Evolutionary conservation across 176 grass and related monocot genomes (phyloP).

Genomic region (Raddia distichophylla): DNA sequence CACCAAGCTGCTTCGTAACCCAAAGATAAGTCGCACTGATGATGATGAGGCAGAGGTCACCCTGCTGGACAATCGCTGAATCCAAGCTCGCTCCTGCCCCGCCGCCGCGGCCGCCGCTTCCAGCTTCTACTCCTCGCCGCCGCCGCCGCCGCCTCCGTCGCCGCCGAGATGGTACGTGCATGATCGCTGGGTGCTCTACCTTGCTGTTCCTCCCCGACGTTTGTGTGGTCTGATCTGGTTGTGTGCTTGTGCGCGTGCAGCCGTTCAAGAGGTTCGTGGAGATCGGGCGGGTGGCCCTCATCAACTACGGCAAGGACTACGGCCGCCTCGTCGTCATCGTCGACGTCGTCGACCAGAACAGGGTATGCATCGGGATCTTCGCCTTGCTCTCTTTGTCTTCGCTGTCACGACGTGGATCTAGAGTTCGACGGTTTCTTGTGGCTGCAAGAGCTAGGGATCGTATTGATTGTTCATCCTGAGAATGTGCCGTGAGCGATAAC

Average conservation of each 20-base stretch:
- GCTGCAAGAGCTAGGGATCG: not conserved
- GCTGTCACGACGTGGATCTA: not conserved
- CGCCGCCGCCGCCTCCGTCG: too few species aligned
- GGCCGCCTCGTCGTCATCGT: slow-evolving; percentile 88
- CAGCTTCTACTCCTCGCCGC: not conserved
- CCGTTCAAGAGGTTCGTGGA: slow-evolving; percentile 90
- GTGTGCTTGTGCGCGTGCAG: slow-evolving; percentile 35
- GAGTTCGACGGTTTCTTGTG: not conserved
- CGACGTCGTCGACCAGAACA: slow-evolving; percentile 81
- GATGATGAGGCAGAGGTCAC: too few species aligned
- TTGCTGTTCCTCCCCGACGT: not conserved
- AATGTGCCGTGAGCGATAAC: not conserved
- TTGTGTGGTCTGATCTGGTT: not conserved
- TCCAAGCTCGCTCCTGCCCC: not conserved
- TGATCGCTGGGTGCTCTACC: not conserved
- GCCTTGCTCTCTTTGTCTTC: not conserved
- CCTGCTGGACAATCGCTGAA: not conserved
- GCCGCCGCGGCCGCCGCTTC: not conserved
- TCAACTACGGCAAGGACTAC: slow-evolving; percentile 94
- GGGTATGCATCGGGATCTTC: slow-evolving; percentile 49
- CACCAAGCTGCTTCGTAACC: too few species aligned
- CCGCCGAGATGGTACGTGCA: not conserved
- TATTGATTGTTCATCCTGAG: not conserved
- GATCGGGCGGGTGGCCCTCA: slow-evolving; percentile 82
- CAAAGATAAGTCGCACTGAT: too few species aligned